Conservation (phyloP, 2,329 filamentous ascomycete species). For the Fusarium nodosum region DNA sequence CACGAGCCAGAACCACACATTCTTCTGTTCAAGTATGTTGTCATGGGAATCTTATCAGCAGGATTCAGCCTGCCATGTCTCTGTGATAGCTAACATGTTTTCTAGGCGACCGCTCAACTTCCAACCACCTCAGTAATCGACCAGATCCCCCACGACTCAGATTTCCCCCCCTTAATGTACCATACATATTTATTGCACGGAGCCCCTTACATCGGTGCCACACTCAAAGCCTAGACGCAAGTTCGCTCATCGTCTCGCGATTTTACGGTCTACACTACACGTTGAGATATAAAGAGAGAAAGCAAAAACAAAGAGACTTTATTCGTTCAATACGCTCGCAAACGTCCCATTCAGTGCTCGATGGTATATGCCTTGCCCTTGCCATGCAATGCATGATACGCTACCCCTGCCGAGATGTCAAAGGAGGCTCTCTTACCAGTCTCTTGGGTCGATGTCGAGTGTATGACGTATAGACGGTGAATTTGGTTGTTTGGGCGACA, state of each 20-base stretch:
- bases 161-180: slow-evolving; percentile 46
- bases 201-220: slow-evolving; percentile 41
- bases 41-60: background rate
- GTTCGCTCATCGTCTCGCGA: slow-evolving; percentile 46
- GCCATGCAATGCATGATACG: background rate
- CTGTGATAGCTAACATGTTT: slow-evolving; percentile 11
- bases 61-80: background rate
- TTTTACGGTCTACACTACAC: slow-evolving; percentile 46
- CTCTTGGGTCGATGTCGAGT: slow-evolving; percentile 21
- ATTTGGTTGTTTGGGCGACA: slow-evolving; percentile 22
- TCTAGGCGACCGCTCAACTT: slow-evolving; percentile 87
- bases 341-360: slow-evolving; percentile 42
- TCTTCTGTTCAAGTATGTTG: slow-evolving; percentile 92
- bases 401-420: slow-evolving; percentile 9
- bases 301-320: slow-evolving; percentile 45
- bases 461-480: slow-evolving; percentile 35
- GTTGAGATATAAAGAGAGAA: slow-evolving; percentile 49
- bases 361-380: slow-evolving; percentile 15
- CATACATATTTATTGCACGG: slow-evolving; percentile 49
- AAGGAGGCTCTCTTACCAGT: slow-evolving; percentile 17
- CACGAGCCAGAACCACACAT: slow-evolving; percentile 99
- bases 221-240: slow-evolving; percentile 34
- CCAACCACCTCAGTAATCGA: slow-evolving; percentile 73
- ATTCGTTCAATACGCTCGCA: slow-evolving; percentile 45
- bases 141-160: slow-evolving; percentile 29